Conservation (phyloP, 192 early-diverging fungal species). For the Coemansia reversa region DNA sequence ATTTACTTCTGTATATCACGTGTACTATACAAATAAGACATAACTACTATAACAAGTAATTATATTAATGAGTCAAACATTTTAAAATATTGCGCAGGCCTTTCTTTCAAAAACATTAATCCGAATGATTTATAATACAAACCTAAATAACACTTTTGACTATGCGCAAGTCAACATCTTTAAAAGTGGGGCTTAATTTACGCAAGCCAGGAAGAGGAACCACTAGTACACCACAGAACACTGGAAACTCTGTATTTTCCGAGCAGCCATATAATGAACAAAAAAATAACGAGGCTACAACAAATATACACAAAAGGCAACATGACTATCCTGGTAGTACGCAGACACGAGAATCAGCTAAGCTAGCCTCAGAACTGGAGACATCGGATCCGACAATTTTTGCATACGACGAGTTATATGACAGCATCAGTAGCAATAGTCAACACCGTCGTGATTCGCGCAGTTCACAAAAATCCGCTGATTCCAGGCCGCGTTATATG, state of each 20-base stretch:
- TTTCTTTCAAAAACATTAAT: too few species aligned
- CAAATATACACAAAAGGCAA: not conserved
- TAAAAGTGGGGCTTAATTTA: slow-evolving; percentile 40
- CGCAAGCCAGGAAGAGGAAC: slow-evolving; percentile 20
- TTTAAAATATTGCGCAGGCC: too few species aligned
- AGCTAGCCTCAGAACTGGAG: slow-evolving; percentile 18
- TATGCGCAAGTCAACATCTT: slow-evolving; percentile 37
- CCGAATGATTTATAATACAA: not conserved
- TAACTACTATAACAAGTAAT: not conserved
- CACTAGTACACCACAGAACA: not conserved
- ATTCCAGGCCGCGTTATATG: slow-evolving; percentile 46
- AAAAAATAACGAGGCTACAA: not conserved
- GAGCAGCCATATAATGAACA: not conserved
- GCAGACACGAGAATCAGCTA: slow-evolving; percentile 15
- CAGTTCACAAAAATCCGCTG: slow-evolving; percentile 15
- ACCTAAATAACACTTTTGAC: slow-evolving; percentile 53
- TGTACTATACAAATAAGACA: not conserved
- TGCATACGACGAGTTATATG: slow-evolving; percentile 49
- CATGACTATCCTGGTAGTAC: slow-evolving; percentile 12
- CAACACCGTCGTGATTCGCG: slow-evolving; percentile 10
- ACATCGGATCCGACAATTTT: slow-evolving; percentile 28
- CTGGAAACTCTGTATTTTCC: not conserved
- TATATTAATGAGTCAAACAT: not conserved
- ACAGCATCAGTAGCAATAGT: slow-evolving; percentile 13
- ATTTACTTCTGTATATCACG: not conserved